Percentiles rank a stretch among this genome's conserved stretches.
phyloP scores from a whole-genome alignment of 257 asterid genomes.

The Nemophila menziesii region DNA sequence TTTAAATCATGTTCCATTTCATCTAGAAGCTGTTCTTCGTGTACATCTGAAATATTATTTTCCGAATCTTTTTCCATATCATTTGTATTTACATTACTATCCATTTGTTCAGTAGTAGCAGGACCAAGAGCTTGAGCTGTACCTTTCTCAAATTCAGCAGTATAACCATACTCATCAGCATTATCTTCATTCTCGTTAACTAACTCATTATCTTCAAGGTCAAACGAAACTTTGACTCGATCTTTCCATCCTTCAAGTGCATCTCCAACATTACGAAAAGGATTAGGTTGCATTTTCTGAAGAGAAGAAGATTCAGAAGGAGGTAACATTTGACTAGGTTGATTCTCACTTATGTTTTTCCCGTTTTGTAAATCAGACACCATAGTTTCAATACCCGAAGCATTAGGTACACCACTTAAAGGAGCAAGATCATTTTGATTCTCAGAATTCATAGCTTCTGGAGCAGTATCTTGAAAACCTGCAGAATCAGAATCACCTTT shows the following conservation, averaged over 20 bases:
- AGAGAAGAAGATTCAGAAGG: conserved; percentile 29
- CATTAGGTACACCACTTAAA: conserved; percentile 41
- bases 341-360: conserved; percentile 32
- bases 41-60: no score
- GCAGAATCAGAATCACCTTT: conserved; percentile 24
- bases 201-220: conserved; percentile 36
- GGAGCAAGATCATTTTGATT: conserved; percentile 45
- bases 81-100: conserved; percentile 32
- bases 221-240: conserved; percentile 72
- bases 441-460: conserved; percentile 36
- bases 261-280: conserved; percentile 76
- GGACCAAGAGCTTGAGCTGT: conserved; percentile 96
- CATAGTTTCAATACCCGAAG: conserved; percentile 39
- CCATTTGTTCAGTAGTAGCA: conserved; percentile 76
- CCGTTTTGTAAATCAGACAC: conserved; percentile 46
- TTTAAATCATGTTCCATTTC: conserved; percentile 41
- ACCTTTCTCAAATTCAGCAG: conserved; percentile 75
- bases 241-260: conserved; percentile 98
- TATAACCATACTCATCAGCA: conserved; percentile 77
- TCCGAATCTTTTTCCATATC: conserved; percentile 42
- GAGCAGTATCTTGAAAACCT: conserved; percentile 34
- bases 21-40: conserved; percentile 23
- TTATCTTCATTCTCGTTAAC: conserved; percentile 52
- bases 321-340: conserved; percentile 26
- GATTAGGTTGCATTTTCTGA: conserved; percentile 61